Conservation (phyloP, 2,329 filamentous ascomycete genomes). For the Ophiocordyceps camponoti-leonardi region DNA sequence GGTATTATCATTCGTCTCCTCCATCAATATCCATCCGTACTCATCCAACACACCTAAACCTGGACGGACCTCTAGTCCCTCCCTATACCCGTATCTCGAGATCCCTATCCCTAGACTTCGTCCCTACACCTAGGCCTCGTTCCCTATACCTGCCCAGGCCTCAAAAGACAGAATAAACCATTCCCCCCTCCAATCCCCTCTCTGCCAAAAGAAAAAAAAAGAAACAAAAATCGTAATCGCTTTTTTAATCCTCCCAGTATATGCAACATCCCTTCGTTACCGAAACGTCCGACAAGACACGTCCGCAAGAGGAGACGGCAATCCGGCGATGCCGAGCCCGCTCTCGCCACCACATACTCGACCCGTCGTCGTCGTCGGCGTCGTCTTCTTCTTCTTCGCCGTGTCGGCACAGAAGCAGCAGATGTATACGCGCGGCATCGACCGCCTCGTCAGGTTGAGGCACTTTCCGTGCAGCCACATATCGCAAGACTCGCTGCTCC, state of each 20-base stretch:
- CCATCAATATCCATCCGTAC: no score
- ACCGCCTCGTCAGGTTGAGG: constrained; percentile 38
- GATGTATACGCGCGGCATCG: constrained; percentile 43
- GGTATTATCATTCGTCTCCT: no score
- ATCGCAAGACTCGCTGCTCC: constrained; percentile 41
- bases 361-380: constrained; percentile 31
- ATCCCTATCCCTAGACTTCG: no score
- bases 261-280: constrained; percentile 6
- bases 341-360: constrained; percentile 25
- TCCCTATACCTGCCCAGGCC: no score
- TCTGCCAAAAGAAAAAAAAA: no score
- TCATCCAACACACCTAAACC: no score
- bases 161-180: not conserved
- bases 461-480: constrained; percentile 49
- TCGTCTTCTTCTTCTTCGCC: no score
- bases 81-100: no score
- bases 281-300: constrained; percentile 26
- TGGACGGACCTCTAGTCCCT: no score
- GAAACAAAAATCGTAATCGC: not conserved
- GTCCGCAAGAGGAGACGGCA: constrained; percentile 21
- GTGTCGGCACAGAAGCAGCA: constrained; percentile 47
- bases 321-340: constrained; percentile 13
- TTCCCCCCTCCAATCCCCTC: not conserved
- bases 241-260: not conserved
- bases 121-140: no score